phyloP scores from a whole-genome alignment of 176 grass and related monocot genomes.

The maize (Zea mays) region Zm-B73-REFERENCE-NAM-5.0 NC_050102.1:47471001-47471500 shows the following conservation, averaged over 20 bases:
- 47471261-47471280: neutral
- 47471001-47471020: neutral
- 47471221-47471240: neutral
- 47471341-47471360: conserved; percentile 1
- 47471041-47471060: neutral
- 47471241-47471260: neutral
- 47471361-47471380: conserved; percentile 32
- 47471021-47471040: neutral
- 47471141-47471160: neutral
- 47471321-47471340: neutral
- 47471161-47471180: neutral
- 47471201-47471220: neutral
- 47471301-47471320: neutral
- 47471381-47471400: conserved; percentile 46
- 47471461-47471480: conserved; percentile 44
- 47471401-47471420: conserved; percentile 15
- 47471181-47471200: neutral
- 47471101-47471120: neutral
- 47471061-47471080: neutral
- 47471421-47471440: conserved; percentile 15
- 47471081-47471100: neutral
- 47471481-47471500: conserved; percentile 39
- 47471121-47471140: neutral
- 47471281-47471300: neutral
- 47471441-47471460: conserved; percentile 47